These are phyloP conservation scores for Lactarius tabidus DNA, from an alignment of 768 basidiomycete species.

Conservation along the genomic window DNA sequence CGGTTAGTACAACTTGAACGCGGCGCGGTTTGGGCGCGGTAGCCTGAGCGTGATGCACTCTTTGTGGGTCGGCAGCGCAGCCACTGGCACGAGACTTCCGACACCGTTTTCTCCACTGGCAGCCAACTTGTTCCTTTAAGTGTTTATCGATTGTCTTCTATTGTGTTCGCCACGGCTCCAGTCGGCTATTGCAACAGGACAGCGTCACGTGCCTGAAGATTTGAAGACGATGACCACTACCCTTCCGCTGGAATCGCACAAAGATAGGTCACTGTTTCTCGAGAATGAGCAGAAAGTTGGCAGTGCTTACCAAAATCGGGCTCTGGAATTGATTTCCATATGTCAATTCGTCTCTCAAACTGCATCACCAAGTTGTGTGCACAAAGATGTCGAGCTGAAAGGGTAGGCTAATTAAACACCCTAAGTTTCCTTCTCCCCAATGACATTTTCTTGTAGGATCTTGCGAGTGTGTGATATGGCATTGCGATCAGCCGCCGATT, in stretches of 20 bases:
- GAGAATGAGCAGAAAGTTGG: not conserved
- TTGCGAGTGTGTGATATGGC: not conserved
- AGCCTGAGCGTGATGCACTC: too few relatives aligned
- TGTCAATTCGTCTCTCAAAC: not conserved
- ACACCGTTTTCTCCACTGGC: too few relatives aligned
- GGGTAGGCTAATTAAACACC: not conserved
- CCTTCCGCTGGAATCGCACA: slow-evolving; percentile 34
- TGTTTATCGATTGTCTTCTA: too few relatives aligned
- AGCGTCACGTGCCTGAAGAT: too few relatives aligned
- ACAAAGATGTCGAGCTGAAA: not conserved
- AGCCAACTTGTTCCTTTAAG: too few relatives aligned
- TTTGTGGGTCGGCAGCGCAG: too few relatives aligned
- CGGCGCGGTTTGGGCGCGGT: too few relatives aligned
- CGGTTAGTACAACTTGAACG: too few relatives aligned
- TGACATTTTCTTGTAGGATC: not conserved
- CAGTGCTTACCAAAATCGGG: not conserved
- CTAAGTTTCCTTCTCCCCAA: not conserved
- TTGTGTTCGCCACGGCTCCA: too few relatives aligned
- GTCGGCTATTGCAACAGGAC: too few relatives aligned
- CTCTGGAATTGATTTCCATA: not conserved
- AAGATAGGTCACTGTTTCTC: not conserved
- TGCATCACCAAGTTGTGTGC: not conserved
- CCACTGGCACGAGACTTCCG: too few relatives aligned
- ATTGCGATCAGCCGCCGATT: not conserved
- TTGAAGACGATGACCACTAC: slow-evolving; percentile 41